Evolutionary conservation across 2,329 filamentous ascomycete genomes (phyloP).

Genomic region (Aspergillus terreus): DNA sequence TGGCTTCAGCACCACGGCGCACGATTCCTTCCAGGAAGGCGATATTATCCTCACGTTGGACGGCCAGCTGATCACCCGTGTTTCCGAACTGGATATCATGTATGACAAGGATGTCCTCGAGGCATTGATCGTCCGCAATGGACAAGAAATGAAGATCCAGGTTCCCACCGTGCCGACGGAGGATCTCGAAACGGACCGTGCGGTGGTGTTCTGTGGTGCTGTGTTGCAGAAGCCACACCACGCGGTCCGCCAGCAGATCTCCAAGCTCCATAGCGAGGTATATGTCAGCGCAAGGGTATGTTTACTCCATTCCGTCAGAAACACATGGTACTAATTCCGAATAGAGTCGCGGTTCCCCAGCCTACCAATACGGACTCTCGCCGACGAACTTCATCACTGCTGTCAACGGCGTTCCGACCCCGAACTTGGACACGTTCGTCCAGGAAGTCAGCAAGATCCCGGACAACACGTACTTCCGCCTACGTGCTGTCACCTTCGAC

Average conservation of each 20-base stretch:
- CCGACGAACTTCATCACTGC: slow-evolving; percentile 97
- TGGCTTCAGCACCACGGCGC: slow-evolving; percentile 41
- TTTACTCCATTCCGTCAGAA: slow-evolving; percentile 1
- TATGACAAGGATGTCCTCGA: slow-evolving; percentile 82
- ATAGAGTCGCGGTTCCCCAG: slow-evolving; percentile 70
- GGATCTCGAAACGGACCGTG: slow-evolving; percentile 87
- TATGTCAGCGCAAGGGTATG: slow-evolving; percentile 78
- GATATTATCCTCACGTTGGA: slow-evolving; percentile 92
- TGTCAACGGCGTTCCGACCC: slow-evolving; percentile 84
- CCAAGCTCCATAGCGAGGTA: slow-evolving; percentile 90
- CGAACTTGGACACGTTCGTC: slow-evolving; percentile 76
- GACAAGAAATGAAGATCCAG: slow-evolving; percentile 70
- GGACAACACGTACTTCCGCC: slow-evolving; percentile 95
- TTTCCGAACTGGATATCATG: slow-evolving; percentile 93
- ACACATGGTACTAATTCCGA: slow-evolving; percentile 6
- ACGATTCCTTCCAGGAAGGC: slow-evolving; percentile 74
- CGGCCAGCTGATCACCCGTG: slow-evolving; percentile 85
- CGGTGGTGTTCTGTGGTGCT: slow-evolving; percentile 92
- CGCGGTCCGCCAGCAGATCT: slow-evolving; percentile 94
- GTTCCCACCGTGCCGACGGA: slow-evolving; percentile 83
- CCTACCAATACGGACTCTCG: slow-evolving; percentile 86
- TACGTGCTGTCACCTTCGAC: slow-evolving; percentile 97
- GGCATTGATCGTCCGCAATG: slow-evolving; percentile 80
- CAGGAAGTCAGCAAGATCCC: slow-evolving; percentile 79
- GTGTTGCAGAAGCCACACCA: slow-evolving; percentile 91